Conservation (phyloP, 495 filamentous ascomycete genomes). For the Geoglossum glabrum region DNA sequence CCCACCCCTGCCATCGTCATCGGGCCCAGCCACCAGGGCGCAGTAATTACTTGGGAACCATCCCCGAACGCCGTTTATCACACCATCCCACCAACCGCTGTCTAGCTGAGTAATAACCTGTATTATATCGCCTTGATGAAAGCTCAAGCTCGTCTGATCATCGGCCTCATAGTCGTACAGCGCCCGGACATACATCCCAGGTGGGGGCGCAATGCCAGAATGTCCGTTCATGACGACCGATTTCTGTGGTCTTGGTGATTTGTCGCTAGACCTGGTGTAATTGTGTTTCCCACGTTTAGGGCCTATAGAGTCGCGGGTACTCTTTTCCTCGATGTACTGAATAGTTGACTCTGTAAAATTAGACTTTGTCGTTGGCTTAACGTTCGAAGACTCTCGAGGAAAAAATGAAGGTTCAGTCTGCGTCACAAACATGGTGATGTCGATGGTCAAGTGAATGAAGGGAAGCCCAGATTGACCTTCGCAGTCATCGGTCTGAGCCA, state of each 20-base stretch:
- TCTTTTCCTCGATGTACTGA: background rate
- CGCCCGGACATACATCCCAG: constrained; percentile 80
- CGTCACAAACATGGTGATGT: constrained; percentile 1
- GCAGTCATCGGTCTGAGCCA: constrained; percentile 1
- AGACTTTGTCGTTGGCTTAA: background rate
- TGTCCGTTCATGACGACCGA: constrained; percentile 43
- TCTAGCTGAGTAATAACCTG: constrained; percentile 95
- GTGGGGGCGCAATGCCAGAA: constrained; percentile 45
- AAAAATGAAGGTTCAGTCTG: background rate
- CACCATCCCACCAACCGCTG: constrained; percentile 98
- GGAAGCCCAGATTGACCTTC: background rate
- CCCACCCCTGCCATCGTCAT: constrained; percentile 32
- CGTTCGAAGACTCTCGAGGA: background rate
- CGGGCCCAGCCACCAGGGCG: constrained; percentile 52
- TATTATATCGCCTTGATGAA: constrained; percentile 86
- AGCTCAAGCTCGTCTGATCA: constrained; percentile 89
- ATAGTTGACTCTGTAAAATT: constrained; percentile 1
- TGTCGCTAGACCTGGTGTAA: background rate
- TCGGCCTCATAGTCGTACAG: constrained; percentile 96
- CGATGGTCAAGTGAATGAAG: background rate
- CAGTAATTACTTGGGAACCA: constrained; percentile 99
- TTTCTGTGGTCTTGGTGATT: background rate
- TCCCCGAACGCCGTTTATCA: constrained; percentile 78
- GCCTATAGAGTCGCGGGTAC: background rate
- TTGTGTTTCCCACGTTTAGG: background rate